These are phyloP conservation scores for Phaeomoniella chlamydospora DNA, from an alignment of 2,329 filamentous ascomycete genomes.

Conservation along the genomic window DNA sequence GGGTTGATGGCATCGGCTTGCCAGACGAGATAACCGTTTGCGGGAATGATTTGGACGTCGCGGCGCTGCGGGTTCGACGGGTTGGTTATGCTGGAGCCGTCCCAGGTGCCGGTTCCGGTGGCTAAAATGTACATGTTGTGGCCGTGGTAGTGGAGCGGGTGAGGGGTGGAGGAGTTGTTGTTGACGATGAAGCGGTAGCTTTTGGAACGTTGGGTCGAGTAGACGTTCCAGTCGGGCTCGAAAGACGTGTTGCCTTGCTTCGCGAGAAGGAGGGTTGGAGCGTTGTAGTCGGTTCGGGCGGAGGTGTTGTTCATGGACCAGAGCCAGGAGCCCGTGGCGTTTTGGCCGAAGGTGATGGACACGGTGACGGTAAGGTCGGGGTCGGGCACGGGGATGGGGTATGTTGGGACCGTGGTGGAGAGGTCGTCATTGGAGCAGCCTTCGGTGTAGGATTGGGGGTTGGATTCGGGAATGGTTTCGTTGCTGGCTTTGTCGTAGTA, in stretches of 20 bases:
- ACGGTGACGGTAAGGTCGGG: slow-evolving; percentile 10
- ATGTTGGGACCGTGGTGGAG: slow-evolving; percentile 10
- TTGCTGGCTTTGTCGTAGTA: slow-evolving; percentile 11
- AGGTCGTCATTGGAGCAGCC: slow-evolving; percentile 12
- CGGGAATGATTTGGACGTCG: slow-evolving; percentile 21
- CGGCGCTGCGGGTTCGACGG: slow-evolving; percentile 21
- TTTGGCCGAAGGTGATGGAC: slow-evolving; percentile 11
- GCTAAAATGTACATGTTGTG: slow-evolving; percentile 31
- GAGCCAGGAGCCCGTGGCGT: slow-evolving; percentile 11
- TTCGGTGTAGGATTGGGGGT: slow-evolving; percentile 4
- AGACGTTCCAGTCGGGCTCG: slow-evolving; percentile 32
- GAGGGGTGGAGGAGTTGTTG: slow-evolving; percentile 17
- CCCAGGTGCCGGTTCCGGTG: slow-evolving; percentile 5
- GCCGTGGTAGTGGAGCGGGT: slow-evolving; percentile 34
- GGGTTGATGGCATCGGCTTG: slow-evolving; percentile 27
- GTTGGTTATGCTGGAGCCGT: slow-evolving; percentile 6
- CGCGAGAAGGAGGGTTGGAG: slow-evolving; percentile 19
- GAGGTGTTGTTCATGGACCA: slow-evolving; percentile 15
- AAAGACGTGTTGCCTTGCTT: slow-evolving; percentile 17
- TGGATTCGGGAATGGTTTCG: slow-evolving; percentile 6
- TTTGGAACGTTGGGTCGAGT: slow-evolving; percentile 26
- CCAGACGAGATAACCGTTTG: slow-evolving; percentile 19
- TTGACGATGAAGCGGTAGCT: slow-evolving; percentile 46
- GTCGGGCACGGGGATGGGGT: slow-evolving; percentile 7
- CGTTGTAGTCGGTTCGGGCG: slow-evolving; percentile 23